phyloP scores from a whole-genome alignment of 2,329 filamentous ascomycete genomes.

The Aspergillus sp. region DNA sequence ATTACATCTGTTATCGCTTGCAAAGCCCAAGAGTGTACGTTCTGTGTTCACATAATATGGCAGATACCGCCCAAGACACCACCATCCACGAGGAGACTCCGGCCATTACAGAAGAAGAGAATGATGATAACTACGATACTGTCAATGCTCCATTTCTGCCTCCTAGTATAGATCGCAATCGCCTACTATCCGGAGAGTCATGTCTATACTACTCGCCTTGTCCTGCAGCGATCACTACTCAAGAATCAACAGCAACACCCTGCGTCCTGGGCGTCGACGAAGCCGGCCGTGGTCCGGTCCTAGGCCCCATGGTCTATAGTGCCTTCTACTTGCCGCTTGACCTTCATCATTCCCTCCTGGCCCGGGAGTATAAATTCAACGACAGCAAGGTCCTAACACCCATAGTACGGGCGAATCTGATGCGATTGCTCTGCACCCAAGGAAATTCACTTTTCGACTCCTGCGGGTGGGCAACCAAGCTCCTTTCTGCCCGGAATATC shows the following conservation, averaged over 20 bases:
- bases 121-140: not conserved
- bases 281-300: constrained; percentile 85
- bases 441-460: constrained; percentile 49
- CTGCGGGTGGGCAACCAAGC: constrained; percentile 76
- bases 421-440: constrained; percentile 62
- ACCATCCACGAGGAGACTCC: not conserved
- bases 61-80: not conserved
- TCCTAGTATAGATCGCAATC: constrained; percentile 55
- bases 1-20: no score
- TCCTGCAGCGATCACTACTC: constrained; percentile 51
- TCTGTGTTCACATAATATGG: not conserved
- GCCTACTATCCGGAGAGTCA: constrained; percentile 56
- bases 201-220: constrained; percentile 66
- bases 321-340: constrained; percentile 64
- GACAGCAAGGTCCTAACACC: constrained; percentile 89
- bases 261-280: constrained; percentile 88
- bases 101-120: not conserved
- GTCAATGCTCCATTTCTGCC: constrained; percentile 39
- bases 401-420: constrained; percentile 64
- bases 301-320: constrained; percentile 64
- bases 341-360: constrained; percentile 62
- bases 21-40: no score
- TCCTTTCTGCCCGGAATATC: constrained; percentile 79
- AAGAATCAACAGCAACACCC: constrained; percentile 40
- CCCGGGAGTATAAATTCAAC: constrained; percentile 75